Evolutionary conservation across 371 early-diverging fungal genomes (phyloP).

Genomic region (Rhizomucor pusillus): DNA sequence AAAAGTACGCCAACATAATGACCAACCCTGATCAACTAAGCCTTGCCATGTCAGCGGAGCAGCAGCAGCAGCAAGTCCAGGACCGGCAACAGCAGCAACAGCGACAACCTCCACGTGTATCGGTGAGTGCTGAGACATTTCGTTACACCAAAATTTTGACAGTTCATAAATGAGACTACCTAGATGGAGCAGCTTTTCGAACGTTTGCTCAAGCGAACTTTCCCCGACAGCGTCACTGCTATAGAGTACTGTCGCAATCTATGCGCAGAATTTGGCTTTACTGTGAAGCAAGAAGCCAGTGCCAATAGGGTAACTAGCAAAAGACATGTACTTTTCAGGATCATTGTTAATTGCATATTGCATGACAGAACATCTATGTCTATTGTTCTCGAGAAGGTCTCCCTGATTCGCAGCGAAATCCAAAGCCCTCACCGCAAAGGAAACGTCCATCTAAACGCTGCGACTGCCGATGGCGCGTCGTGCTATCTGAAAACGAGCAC

Average conservation of each 20-base stretch:
- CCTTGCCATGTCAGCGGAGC: no score
- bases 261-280: conserved; percentile 37
- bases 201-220: conserved; percentile 26
- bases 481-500: conserved; percentile 47
- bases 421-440: conserved; percentile 47
- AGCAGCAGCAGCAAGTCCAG: background rate
- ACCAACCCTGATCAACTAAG: conserved; percentile 12
- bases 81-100: conserved; percentile 5
- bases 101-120: conserved; percentile 12
- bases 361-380: conserved; percentile 41
- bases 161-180: background rate
- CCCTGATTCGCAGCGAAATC: conserved; percentile 50
- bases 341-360: no score
- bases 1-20: conserved; percentile 2
- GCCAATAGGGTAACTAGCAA: conserved; percentile 32
- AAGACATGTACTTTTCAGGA: no score
- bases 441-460: conserved; percentile 53
- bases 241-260: conserved; percentile 36
- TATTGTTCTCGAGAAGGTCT: conserved; percentile 61
- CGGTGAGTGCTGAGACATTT: conserved; percentile 4
- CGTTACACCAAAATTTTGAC: background rate
- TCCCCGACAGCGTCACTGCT: conserved; percentile 31
- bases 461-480: conserved; percentile 60
- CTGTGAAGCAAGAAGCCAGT: conserved; percentile 35
- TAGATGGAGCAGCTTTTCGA: conserved; percentile 41